Evolutionary conservation across 2,329 filamentous ascomycete species (phyloP), one percentile per base, ranked within the genome.

Genomic region (Shiraia sp.): DNA sequence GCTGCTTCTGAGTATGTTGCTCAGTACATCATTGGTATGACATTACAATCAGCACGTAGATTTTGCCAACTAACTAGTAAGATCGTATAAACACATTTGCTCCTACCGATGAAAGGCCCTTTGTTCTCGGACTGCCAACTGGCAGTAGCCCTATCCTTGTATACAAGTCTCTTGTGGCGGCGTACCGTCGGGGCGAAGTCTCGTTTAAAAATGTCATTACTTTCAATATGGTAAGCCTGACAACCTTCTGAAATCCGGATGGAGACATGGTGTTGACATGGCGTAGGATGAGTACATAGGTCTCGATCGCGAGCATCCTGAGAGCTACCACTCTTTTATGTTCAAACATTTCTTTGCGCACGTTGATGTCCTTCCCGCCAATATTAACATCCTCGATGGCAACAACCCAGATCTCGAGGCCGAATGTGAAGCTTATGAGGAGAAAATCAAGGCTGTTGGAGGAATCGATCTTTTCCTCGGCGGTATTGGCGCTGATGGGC

Each of bases 251-350:
- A 8, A 29, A 6, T 6, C n/a, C 15, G 12, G 12, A 6, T 14
- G 15, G n/a, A 14, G n/a, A 6, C 15, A 29, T 6, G n/a, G 19
- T 30, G 19, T 26, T 37, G n/a, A 13, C 26, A 13, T 14, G 22
- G 23, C 24, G 24, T 52, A 87, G 83, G 89, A 93, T 71, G 89
- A 95, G 73, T 93, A 93, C 62, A 87, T 93, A 53, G 87, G 86
- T 43, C 80, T 95, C 49, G 85, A 88, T 23, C 83, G 87, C 60
- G 87, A 90, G 58, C 88, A 95, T 66, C 84, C 88, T 9, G 85
- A 93, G 68, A 89, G 85, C 60, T 95, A 95, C 72, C 89, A 93
- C 74, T 87, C 85, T 52, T 95, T 93, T 75, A 93, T 95, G 89
- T 93, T 90, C 80, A 88, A 87, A 72, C 79, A 93, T 73, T 90